These are phyloP conservation scores for Scutellaria baicalensis DNA, from an alignment of 257 asterid genomes.

Conservation along the genomic window DNA sequence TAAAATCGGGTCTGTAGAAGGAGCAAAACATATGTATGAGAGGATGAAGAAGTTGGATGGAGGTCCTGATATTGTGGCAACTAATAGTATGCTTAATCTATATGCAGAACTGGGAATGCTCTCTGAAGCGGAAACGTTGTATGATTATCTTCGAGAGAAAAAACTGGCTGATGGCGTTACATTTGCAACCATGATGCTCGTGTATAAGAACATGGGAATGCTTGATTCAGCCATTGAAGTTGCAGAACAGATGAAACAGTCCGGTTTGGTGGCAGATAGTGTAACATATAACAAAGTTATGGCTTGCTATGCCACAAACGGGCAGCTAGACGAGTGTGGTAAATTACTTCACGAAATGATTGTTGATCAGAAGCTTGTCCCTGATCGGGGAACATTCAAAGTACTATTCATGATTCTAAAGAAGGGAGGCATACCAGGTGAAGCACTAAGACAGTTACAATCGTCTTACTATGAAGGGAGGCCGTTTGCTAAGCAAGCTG, in stretches of 20 bases:
- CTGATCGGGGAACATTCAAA: constrained; percentile 60
- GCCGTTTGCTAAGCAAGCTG: constrained; percentile 70
- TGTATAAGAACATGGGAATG: constrained; percentile 87
- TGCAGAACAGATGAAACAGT: constrained; percentile 68
- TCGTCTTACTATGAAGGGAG: constrained; percentile 53
- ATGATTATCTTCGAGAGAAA: constrained; percentile 37
- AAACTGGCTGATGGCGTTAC: constrained; percentile 66
- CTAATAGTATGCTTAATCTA: constrained; percentile 72
- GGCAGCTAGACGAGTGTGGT: constrained; percentile 67
- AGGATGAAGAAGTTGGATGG: constrained; percentile 52
- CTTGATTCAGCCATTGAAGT: constrained; percentile 68
- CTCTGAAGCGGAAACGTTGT: constrained; percentile 63
- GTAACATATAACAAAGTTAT: constrained; percentile 62
- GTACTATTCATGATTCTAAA: constrained; percentile 62
- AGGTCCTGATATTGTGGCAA: constrained; percentile 83
- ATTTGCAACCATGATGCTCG: constrained; percentile 81
- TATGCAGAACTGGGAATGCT: constrained; percentile 78
- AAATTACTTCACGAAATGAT: constrained; percentile 78
- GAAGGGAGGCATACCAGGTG: constrained; percentile 59
- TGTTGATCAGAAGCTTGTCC: constrained; percentile 39
- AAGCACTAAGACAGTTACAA: constrained; percentile 61
- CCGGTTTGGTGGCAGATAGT: constrained; percentile 54
- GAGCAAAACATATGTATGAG: constrained; percentile 65
- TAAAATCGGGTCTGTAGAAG: constrained; percentile 62
- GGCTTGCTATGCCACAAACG: constrained; percentile 69